Evolutionary conservation across 2,329 filamentous ascomycete species (phyloP).

Genomic region (Sodiomyces alkalinus): DNA sequence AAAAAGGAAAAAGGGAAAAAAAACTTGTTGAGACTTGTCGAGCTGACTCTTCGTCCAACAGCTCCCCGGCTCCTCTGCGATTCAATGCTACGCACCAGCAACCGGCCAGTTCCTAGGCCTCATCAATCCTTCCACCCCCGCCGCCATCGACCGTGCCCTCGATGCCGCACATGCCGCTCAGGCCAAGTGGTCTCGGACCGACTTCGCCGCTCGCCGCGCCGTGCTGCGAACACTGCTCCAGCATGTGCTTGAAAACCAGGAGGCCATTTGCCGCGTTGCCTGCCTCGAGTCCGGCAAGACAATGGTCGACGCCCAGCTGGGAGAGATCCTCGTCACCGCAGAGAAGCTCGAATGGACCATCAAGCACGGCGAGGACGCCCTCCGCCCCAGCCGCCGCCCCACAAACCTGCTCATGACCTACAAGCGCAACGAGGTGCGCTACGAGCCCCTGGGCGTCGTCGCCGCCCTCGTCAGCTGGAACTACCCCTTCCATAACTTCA

Average conservation of each 20-base stretch:
- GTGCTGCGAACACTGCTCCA: constrained; percentile 71
- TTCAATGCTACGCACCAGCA: constrained; percentile 80
- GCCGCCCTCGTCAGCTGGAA: constrained; percentile 95
- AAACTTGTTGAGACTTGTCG: not conserved
- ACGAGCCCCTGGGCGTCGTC: constrained; percentile 87
- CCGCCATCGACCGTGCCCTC: constrained; percentile 67
- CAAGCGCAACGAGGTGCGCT: constrained; percentile 79
- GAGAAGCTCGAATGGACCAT: constrained; percentile 96
- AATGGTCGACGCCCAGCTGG: constrained; percentile 82
- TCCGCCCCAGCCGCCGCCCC: constrained; percentile 56
- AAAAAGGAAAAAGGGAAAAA: too few relatives aligned
- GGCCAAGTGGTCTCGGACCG: constrained; percentile 59
- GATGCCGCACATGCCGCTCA: constrained; percentile 62
- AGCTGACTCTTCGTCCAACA: constrained; percentile 11
- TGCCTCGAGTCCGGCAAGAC: constrained; percentile 94
- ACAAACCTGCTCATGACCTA: constrained; percentile 92
- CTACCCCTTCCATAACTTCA: constrained; percentile 89
- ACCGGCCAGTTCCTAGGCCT: constrained; percentile 72
- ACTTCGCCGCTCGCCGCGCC: constrained; percentile 59
- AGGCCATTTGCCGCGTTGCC: constrained; percentile 69
- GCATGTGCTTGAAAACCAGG: constrained; percentile 77
- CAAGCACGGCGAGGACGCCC: constrained; percentile 69
- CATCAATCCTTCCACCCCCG: constrained; percentile 60
- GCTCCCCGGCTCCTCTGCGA: constrained; percentile 47
- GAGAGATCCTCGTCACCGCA: constrained; percentile 83